These are phyloP conservation scores for Dacryopinax primogenitus DNA, from an alignment of 768 basidiomycete species.

Conservation along the genomic window DNA sequence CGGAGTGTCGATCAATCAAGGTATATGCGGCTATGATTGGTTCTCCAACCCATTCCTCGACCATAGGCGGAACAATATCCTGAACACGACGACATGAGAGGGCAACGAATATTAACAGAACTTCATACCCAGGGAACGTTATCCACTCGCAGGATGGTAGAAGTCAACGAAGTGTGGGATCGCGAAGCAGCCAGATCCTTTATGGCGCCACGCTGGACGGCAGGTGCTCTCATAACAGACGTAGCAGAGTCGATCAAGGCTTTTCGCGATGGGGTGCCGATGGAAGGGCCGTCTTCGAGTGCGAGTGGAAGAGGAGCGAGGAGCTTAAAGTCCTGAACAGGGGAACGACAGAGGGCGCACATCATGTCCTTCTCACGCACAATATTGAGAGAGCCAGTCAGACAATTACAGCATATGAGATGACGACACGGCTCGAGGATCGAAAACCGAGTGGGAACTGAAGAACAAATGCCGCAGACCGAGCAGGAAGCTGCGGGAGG, in stretches of 20 bases:
- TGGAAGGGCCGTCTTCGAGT: neutral
- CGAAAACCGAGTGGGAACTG: constrained; percentile 40
- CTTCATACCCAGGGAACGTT: constrained; percentile 70
- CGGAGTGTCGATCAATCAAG: constrained; percentile 56
- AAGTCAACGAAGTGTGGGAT: neutral
- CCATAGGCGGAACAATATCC: constrained; percentile 74
- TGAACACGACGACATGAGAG: constrained; percentile 22
- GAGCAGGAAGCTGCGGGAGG: constrained; percentile 34
- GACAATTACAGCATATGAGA: constrained; percentile 62
- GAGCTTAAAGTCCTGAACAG: constrained; percentile 52
- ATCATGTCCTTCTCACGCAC: constrained; percentile 82
- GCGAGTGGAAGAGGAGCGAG: constrained; percentile 4
- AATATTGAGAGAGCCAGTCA: constrained; percentile 77
- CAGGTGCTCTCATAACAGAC: neutral
- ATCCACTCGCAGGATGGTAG: constrained; percentile 61
- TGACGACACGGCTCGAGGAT: constrained; percentile 58
- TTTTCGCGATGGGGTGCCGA: neutral
- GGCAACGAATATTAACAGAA: constrained; percentile 20
- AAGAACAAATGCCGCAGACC: constrained; percentile 41
- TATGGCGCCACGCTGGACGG: neutral
- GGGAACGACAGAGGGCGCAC: constrained; percentile 62
- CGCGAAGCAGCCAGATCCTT: neutral
- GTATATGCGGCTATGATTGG: constrained; percentile 49
- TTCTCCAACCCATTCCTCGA: constrained; percentile 43
- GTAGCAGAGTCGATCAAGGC: neutral